Base-by-base conservation (phyloP, 306 rosid species). In the Myrica gale region DNA sequence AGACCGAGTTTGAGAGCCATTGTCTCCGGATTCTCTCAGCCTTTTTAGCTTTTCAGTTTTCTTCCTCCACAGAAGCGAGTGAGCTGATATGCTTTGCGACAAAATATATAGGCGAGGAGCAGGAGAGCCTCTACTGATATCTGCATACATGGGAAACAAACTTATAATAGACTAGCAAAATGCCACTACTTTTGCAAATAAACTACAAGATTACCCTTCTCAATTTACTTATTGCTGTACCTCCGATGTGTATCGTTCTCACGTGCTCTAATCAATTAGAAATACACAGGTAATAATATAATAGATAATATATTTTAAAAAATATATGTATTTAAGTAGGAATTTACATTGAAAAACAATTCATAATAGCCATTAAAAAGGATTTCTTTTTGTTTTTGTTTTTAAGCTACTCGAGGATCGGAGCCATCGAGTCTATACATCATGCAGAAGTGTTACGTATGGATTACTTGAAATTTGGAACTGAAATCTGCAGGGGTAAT, bases 1-100 rank as follows among this genome's bases (percentile, higher is more conserved):
- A 80, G 83, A 81, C 69, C 84, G 55, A 86, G 65, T 57, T 76
- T 76, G 37, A 88, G 89, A 84, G 96, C 97, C 97, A 92, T 92
- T 68, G 68, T 47, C 1, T 61, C 20, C 2, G 41, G 57, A 16
- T 53, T 60, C 4, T 12, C 48, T 39, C 15, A 9, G 23, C 26
- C 51, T 20, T 21, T 47, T 5, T 32, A 32, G 3, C 21, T 47
- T 57, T 43, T 26, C 52, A 8, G 78, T 73, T 52, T 74, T 66
- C 17, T 3, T 23, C 80, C 67, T 75, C 75, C 86, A 78, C 83
- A 79, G 23, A 79, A 74, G 61, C 53, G 32, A 66, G 7, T 10
- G 45, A 47, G 37, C 15, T 32, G 32, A 5, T 7, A 52, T 6
- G 20, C 46, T 21, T 21, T 26, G 62, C 9, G 37, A 50, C 48